Evolutionary conservation across 202 grass and related monocot species (phyloP).

Genomic region (Tripidium arundinaceum): DNA sequence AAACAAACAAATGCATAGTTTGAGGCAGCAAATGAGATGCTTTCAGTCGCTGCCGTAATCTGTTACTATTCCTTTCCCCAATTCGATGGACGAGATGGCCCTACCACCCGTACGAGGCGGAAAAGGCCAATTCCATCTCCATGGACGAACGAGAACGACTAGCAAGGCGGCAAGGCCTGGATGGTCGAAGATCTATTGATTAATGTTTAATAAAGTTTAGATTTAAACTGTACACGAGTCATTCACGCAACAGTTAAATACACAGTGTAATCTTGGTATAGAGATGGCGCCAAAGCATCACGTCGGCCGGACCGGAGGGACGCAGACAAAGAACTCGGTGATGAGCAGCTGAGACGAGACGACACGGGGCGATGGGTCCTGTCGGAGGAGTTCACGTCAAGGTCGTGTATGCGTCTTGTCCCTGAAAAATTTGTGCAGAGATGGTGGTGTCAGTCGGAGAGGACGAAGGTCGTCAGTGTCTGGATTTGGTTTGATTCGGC

Average conservation of each 20-base stretch:
- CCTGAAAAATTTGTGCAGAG: slow-evolving; percentile 28
- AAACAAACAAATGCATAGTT: background rate
- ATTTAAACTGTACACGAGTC: slow-evolving; percentile 19
- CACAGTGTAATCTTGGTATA: background rate
- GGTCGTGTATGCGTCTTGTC: slow-evolving; percentile 33
- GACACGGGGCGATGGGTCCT: background rate
- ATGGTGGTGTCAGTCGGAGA: background rate
- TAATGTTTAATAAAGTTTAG: background rate
- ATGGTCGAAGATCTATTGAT: too few relatives aligned
- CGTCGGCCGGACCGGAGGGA: background rate
- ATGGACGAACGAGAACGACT: slow-evolving; percentile 1
- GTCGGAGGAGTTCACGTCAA: background rate
- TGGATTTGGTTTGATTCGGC: too few relatives aligned
- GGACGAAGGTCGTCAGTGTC: too few relatives aligned
- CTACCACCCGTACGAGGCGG: background rate
- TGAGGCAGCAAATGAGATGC: slow-evolving; percentile 17
- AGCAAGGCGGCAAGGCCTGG: too few relatives aligned
- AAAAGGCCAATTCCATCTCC: background rate
- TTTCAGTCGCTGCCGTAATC: background rate
- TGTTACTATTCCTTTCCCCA: background rate
- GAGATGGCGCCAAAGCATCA: slow-evolving; percentile 13
- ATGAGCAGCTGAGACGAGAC: too few relatives aligned
- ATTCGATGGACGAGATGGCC: background rate
- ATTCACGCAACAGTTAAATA: slow-evolving; percentile 10
- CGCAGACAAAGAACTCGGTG: background rate